Evolutionary conservation across 805 yeast species (phyloP).

Genomic region (Sugiyamaella chiloensis): DNA sequence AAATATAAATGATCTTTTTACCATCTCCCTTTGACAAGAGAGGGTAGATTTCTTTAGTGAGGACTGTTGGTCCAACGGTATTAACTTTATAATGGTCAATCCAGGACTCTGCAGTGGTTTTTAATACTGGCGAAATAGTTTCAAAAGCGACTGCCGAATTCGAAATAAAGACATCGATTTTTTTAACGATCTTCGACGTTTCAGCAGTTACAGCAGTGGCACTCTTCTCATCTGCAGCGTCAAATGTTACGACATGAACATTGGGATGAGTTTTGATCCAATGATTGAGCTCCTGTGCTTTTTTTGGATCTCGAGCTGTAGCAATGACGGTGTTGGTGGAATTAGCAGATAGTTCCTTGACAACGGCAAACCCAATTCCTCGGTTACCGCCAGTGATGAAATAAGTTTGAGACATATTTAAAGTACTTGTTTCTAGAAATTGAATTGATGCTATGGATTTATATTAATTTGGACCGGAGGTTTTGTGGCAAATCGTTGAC

Average conservation of each 20-base stretch:
- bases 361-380: constrained; percentile 37
- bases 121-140: constrained; percentile 1
- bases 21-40: constrained; percentile 23
- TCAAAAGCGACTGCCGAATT: constrained; percentile 29
- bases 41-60: constrained; percentile 26
- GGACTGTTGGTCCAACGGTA: constrained; percentile 28
- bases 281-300: constrained; percentile 16
- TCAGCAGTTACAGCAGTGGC: constrained; percentile 19
- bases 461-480: no score
- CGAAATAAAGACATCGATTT: constrained; percentile 29
- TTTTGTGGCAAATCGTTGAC: no score
- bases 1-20: constrained; percentile 13
- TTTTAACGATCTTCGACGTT: constrained; percentile 19
- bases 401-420: no score
- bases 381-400: constrained; percentile 37
- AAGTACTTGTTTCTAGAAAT: no score
- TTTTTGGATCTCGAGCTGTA: constrained; percentile 17
- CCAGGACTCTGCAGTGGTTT: constrained; percentile 5
- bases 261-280: constrained; percentile 21
- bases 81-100: constrained; percentile 25
- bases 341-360: constrained; percentile 27
- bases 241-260: constrained; percentile 26
- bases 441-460: no score
- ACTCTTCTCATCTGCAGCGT: constrained; percentile 22
- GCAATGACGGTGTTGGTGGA: constrained; percentile 28